Evolutionary conservation across 352 stramenopile species (phyloP), one percentile per base, ranked within the genome.

Genomic region (Globisporangium abappressorium): DNA sequence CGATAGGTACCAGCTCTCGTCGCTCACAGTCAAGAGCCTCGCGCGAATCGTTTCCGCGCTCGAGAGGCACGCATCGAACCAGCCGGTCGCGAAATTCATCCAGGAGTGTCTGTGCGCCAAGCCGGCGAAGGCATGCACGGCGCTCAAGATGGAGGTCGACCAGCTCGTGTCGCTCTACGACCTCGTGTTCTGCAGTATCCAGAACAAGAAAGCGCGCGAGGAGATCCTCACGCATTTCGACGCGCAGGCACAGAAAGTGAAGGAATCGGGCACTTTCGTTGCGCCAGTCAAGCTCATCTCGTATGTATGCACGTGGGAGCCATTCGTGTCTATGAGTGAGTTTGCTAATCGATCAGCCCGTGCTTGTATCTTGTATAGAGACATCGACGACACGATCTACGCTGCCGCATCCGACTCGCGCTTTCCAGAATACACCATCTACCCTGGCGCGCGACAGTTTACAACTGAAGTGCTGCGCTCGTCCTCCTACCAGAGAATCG

Each of bases 401-500:
- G 62, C 70, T 30, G 47, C 30, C 1, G 20, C 5, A 4, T 70
- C 14, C 24, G 70, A 75, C 34, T 4, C 49, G 28, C 65, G 60
- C 20, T 75, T 62, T 38, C 70, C 66, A 9, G n/a, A 70, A 18
- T 36, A 49, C 22, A 74, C 67, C 2, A 30, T 71, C 20, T 74
- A 74, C 34, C 70, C 70, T n/a, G 70, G 70, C 28, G 49, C 41
- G 3, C 24, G 49, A 5, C 69, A 74, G 58, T 73, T 74, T 41
- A 34, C 30, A 18, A 11, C 24, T 3, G 68, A 73, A 28, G 65
- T 73, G 6, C 49, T 71, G 18, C 38, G 18, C 41, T 34, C 36
- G 15, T 28, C 33, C 15, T 26, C 41, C 9, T 33, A 5, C 15
- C 36, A 43, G 26, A 26, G 38, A 41, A 26, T 3, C 15, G 58